Evolutionary conservation across 805 yeast species (phyloP).

Genomic region (Wickerhamomyces mucosus): DNA sequence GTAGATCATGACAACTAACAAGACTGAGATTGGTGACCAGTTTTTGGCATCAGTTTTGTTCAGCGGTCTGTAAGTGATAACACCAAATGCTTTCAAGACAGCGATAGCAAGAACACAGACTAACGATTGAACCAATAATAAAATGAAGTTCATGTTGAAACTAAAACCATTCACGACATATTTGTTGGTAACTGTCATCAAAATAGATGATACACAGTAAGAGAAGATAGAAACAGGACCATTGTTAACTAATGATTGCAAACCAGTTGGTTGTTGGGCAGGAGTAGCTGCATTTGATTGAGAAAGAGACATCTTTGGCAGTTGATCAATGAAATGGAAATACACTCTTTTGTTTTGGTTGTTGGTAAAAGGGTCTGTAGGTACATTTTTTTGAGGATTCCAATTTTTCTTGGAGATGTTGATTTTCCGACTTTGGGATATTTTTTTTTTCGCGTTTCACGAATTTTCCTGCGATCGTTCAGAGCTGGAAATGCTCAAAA

Average conservation of each 20-base stretch:
- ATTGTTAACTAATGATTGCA: slow-evolving; percentile 30
- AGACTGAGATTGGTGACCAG: slow-evolving; percentile 90
- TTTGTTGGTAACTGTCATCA: slow-evolving; percentile 97
- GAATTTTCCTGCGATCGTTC: too few species aligned
- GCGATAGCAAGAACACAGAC: slow-evolving; percentile 74
- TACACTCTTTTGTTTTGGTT: too few species aligned
- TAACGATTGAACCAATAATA: slow-evolving; percentile 79
- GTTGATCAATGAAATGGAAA: too few species aligned
- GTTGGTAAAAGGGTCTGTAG: too few species aligned
- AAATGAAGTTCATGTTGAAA: slow-evolving; percentile 77
- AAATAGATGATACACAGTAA: slow-evolving; percentile 88
- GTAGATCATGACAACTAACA: slow-evolving; percentile 89
- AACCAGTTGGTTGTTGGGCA: slow-evolving; percentile 7
- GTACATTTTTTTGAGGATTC: too few species aligned
- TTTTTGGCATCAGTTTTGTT: slow-evolving; percentile 84
- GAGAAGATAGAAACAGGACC: slow-evolving; percentile 60
- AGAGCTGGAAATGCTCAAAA: too few species aligned
- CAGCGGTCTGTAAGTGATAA: slow-evolving; percentile 80
- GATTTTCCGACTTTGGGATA: too few species aligned
- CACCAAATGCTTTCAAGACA: slow-evolving; percentile 60
- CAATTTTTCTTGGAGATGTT: too few species aligned
- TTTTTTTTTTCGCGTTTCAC: too few species aligned
- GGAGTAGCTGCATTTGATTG: slow-evolving; percentile 15
- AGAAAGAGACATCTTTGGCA: neutral
- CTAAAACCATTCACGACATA: slow-evolving; percentile 70